Evolutionary conservation across 163 green algal species (phyloP), one percentile per base, ranked within the genome.

Genomic region (Scenedesmus sp.): DNA sequence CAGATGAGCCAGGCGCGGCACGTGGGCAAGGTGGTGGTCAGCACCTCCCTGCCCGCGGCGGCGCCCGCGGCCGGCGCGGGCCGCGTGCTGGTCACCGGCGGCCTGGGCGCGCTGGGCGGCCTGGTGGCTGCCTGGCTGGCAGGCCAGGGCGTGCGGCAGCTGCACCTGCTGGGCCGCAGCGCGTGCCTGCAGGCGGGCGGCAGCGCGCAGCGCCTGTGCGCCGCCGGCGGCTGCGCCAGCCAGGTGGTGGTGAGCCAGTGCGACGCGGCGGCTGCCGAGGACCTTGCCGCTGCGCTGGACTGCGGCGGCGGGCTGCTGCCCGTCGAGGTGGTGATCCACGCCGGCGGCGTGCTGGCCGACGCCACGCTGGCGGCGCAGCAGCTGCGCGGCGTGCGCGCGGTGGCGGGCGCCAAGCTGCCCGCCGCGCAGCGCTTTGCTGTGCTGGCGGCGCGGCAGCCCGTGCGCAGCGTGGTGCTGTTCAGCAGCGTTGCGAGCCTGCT

Each of bases 111-210:
- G 0, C 82, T 98, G 29, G 94, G 93, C 18, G 39, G 86, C 51
- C 58, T 96, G 56, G 84, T 94, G 13, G 88, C 89, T 1, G 45
- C 20, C 28, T 95, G 89, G 90, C 34, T 0, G 97, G 91, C 89
- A 70, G 94, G 66, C 24, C 73, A 90, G 28, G 79, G 78, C 14
- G 60, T 54, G 42, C 33, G 44, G 48, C 36, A 60, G 36, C 0
- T 81, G 34, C 48, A 69, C 63, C 42, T 71, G 24, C 42, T 71
- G 0, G 45, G 63, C 24, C 63, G 63, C 26, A 24, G 36, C 10
- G 63, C 24, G 24, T 57, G 34, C 24, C 33, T 56, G 13, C 29
- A 34, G 17, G 39, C 33, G 6, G 39, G 63, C 63, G 57, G 39
- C 63, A 66, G 58, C 58, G 42, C n/a, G 39, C 39, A 45, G 24